phyloP scores from a whole-genome alignment of 2,329 filamentous ascomycete species.

The Stagonosporopsis cucurbitacearum region DNA sequence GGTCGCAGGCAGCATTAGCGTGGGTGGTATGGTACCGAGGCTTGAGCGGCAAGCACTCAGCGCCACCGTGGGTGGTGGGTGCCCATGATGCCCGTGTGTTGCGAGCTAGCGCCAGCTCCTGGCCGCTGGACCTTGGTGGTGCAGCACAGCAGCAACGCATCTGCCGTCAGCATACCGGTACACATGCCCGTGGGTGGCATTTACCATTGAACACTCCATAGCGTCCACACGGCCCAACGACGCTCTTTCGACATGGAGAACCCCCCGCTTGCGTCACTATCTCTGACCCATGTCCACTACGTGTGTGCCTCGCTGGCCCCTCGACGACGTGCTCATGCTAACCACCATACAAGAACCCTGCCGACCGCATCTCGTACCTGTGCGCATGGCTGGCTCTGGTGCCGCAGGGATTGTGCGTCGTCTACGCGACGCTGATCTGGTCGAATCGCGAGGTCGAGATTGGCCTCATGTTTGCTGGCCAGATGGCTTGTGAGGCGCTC shows the following conservation, averaged over 20 bases:
- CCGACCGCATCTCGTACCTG: conserved; percentile 81
- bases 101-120: not conserved
- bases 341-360: conserved; percentile 71
- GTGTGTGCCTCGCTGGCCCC: conserved; percentile 58
- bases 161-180: no score
- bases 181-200: no score
- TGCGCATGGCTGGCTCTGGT: conserved; percentile 95
- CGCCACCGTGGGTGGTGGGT: not conserved
- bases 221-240: no score
- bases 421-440: conserved; percentile 90
- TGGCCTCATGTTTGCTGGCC: conserved; percentile 85
- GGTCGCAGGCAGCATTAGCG: no score
- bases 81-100: not conserved
- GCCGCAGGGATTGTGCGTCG: conserved; percentile 87
- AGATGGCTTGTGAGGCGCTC: conserved; percentile 87
- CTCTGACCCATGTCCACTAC: conserved; percentile 95
- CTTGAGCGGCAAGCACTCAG: no score
- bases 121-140: no score
- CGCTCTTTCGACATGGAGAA: conserved; percentile 51
- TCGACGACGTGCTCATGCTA: conserved; percentile 19
- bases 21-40: no score
- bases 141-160: no score
- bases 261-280: conserved; percentile 81
- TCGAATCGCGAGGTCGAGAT: conserved; percentile 91
- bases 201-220: not conserved